Base-by-base conservation (phyloP, 2,329 filamentous ascomycete species). In the Aspergillus sp. region DNA sequence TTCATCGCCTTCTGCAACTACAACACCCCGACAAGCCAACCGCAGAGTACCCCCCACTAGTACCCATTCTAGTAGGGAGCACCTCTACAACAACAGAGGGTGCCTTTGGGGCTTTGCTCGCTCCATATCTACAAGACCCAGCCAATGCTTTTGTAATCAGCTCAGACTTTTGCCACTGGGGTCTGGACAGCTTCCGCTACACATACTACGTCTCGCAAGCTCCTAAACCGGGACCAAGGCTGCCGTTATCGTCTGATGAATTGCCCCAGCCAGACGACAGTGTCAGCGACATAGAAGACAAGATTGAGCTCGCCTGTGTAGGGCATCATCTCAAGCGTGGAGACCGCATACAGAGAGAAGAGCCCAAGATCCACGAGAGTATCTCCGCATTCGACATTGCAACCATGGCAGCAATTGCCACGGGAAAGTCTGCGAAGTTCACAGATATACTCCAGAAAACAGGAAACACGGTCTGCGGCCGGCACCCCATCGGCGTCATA, bases 151-250 rank as follows among this genome's bases (percentile, higher is more conserved):
- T 98, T 71, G 83, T 99, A 59, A 83, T 98, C 62, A 95, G 90
- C 72, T 96, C 92, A 1, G 95, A 99, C 73, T 99, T 99, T 73
- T 97, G 93, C 63, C 95, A 99, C 74, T 99, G 95, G 95, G 95
- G 95, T 11, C 66, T 80, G 0, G 83, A 30, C 26, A 30, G 91
- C 48, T 99, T 97, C 74, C 80, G 83, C 55, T 99, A 98, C 74
- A 90, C 87, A 26, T 89, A 89, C 58, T 96, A 97, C 72, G 82
- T 86, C 32, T 77, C 84, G 58, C 58, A 82, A 60, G 55, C 80
- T 63, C 68, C 79, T 22, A 66, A 62, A 15, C 73, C 74, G 13
- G 69, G 67, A 1, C 73, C 72, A 4, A 58, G 48, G 12, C 66
- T 77, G 17, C 75, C 75, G 13, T 56, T 64, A 73, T 68, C 79